These are phyloP conservation scores for Trypanosomatidae sp. DNA, from an alignment of 208 protist species.

Conservation along the genomic window DNA sequence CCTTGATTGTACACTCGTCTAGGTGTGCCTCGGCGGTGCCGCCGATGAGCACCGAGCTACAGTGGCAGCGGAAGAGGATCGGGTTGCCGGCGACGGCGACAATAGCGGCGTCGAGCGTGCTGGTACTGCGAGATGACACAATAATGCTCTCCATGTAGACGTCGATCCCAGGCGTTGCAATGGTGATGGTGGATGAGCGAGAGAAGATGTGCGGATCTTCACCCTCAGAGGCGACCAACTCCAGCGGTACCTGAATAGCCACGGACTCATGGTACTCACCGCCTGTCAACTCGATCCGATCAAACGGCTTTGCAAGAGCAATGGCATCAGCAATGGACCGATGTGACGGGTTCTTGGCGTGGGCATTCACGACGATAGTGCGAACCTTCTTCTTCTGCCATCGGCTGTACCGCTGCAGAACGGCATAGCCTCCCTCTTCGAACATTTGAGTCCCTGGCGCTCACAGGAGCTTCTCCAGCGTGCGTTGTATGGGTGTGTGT, in stretches of 20 bases:
- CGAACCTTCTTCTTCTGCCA: conserved; percentile 91
- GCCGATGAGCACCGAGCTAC: conserved; percentile 66
- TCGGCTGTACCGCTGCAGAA: conserved; percentile 72
- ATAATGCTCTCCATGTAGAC: conserved; percentile 69
- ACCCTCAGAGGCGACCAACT: conserved; percentile 85
- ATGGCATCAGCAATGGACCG: conserved; percentile 67
- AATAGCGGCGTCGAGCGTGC: conserved; percentile 62
- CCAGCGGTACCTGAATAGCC: conserved; percentile 65
- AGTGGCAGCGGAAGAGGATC: conserved; percentile 61
- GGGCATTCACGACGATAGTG: conserved; percentile 80
- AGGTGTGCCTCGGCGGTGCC: conserved; percentile 44
- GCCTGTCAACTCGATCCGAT: conserved; percentile 81
- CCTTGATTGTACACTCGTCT: conserved; percentile 65
- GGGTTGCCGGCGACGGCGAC: conserved; percentile 54
- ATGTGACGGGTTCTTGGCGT: conserved; percentile 46
- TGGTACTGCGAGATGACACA: conserved; percentile 59
- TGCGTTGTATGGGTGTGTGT: background rate
- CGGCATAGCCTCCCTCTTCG: conserved; percentile 41
- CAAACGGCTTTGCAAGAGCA: conserved; percentile 76
- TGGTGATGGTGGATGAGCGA: conserved; percentile 62
- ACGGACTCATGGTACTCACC: conserved; percentile 83
- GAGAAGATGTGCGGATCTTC: conserved; percentile 73
- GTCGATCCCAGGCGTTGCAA: conserved; percentile 56
- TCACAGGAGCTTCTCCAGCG: background rate
- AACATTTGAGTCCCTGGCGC: background rate